Evolutionary conservation across 2,329 filamentous ascomycete species (phyloP).

Genomic region (Alternaria postmessia): DNA sequence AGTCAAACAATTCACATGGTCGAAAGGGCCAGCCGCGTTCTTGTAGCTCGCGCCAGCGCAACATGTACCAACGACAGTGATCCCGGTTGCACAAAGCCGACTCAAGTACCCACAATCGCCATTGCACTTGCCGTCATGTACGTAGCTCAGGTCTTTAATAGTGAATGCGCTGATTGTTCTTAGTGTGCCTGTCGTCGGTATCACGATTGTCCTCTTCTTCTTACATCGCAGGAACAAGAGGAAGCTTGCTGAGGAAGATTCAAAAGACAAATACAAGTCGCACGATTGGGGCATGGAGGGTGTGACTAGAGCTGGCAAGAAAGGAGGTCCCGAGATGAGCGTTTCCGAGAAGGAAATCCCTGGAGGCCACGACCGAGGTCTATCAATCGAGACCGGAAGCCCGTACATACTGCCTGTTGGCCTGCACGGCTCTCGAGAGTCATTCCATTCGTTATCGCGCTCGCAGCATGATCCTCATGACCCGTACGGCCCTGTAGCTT

Average conservation of each 20-base stretch:
- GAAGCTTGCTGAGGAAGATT: constrained; percentile 78
- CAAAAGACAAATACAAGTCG: constrained; percentile 84
- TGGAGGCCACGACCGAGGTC: constrained; percentile 54
- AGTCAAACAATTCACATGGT: constrained; percentile 29
- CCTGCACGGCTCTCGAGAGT: constrained; percentile 81
- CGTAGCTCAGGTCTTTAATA: constrained; percentile 7
- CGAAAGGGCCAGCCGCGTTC: constrained; percentile 36
- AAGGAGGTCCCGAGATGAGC: constrained; percentile 60
- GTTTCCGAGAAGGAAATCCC: constrained; percentile 62
- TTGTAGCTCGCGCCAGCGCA: constrained; percentile 34
- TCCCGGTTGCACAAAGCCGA: constrained; percentile 48
- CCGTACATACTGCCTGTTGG: constrained; percentile 94
- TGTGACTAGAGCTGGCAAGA: constrained; percentile 50
- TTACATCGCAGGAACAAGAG: constrained; percentile 81
- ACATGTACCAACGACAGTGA: constrained; percentile 47
- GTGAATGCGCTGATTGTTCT: constrained; percentile 31
- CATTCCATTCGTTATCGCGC: constrained; percentile 83
- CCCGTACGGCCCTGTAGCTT: constrained; percentile 76
- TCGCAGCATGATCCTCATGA: constrained; percentile 79
- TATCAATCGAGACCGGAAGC: constrained; percentile 73
- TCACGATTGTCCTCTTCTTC: constrained; percentile 72
- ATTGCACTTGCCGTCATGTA: constrained; percentile 49
- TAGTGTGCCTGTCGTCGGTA: constrained; percentile 78
- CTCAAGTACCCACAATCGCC: constrained; percentile 40
- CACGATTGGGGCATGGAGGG: constrained; percentile 87